phyloP scores from a whole-genome alignment of 2,329 filamentous ascomycete genomes.

The Apiospora aurea region DNA sequence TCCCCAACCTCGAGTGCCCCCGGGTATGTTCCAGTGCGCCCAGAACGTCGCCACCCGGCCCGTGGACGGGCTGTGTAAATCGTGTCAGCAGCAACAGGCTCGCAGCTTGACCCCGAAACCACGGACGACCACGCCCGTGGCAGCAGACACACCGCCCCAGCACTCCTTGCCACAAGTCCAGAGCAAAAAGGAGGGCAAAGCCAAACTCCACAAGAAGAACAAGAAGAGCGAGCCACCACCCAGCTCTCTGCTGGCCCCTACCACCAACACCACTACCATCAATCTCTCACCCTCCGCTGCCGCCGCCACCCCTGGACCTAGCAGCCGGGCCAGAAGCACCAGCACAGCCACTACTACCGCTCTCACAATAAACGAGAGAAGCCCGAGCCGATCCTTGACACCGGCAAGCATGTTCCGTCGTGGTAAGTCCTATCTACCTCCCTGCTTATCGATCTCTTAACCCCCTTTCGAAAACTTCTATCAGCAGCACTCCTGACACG shows the following conservation, averaged over 20 bases:
- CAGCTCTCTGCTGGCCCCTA: not conserved
- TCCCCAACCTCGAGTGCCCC: not conserved
- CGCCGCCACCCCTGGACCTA: not conserved
- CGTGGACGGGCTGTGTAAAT: slow-evolving; percentile 6
- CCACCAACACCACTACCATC: not conserved
- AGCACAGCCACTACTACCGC: not conserved
- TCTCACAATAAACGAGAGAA: not conserved
- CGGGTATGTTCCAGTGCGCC: slow-evolving; percentile 11
- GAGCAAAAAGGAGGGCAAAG: not conserved
- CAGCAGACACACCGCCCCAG: not conserved
- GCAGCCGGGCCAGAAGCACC: not conserved
- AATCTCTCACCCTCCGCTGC: not conserved
- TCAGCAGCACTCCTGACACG: not conserved
- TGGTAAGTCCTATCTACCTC: not conserved
- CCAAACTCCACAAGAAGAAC: not conserved
- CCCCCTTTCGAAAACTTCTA: not conserved
- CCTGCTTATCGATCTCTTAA: not conserved
- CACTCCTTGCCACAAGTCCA: not conserved
- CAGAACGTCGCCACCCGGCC: slow-evolving; percentile 9
- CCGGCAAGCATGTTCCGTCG: slow-evolving; percentile 7
- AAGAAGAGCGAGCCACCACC: not conserved
- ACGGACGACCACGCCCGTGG: not conserved
- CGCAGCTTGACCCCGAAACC: not conserved
- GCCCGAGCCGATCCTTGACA: slow-evolving; percentile 1
- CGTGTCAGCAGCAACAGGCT: not conserved